Evolutionary conservation across 345 rosid species (phyloP).

Genomic region (Gossypium ekmanianum): DNA sequence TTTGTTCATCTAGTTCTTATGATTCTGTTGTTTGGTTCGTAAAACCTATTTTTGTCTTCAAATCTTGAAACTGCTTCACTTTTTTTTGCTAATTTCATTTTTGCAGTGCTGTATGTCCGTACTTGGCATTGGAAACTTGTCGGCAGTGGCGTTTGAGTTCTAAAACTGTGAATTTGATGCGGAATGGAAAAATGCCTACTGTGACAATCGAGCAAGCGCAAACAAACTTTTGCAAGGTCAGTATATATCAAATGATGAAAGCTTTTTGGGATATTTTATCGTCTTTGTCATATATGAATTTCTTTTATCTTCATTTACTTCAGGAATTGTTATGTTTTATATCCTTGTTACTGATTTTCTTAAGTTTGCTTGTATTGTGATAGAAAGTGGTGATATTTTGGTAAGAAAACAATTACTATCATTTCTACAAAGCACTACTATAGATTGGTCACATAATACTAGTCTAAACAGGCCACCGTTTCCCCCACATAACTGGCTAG

Average conservation of each 20-base stretch:
- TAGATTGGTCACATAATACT: neutral
- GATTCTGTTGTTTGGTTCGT: neutral
- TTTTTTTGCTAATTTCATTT: slow-evolving; percentile 20
- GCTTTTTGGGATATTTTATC: neutral
- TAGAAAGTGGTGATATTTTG: neutral
- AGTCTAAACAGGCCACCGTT: neutral
- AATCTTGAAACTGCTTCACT: slow-evolving; percentile 1
- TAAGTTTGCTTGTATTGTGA: neutral
- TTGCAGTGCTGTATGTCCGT: slow-evolving; percentile 89
- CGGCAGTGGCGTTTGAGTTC: slow-evolving; percentile 96
- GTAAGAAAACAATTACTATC: neutral
- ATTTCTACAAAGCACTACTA: neutral
- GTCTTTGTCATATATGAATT: neutral
- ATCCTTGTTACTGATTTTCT: slow-evolving; percentile 7
- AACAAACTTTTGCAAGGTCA: slow-evolving; percentile 80
- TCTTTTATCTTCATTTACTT: neutral
- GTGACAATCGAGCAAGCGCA: slow-evolving; percentile 98
- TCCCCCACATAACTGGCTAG: neutral
- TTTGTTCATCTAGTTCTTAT: neutral
- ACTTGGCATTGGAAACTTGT: slow-evolving; percentile 91
- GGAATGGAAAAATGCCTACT: slow-evolving; percentile 94
- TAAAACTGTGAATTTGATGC: slow-evolving; percentile 89
- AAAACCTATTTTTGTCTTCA: neutral
- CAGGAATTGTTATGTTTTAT: slow-evolving; percentile 3
- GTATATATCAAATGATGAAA: slow-evolving; percentile 1